Evolutionary conservation across 768 basidiomycete species (phyloP).

Genomic region (Floccularia luteovirens): DNA sequence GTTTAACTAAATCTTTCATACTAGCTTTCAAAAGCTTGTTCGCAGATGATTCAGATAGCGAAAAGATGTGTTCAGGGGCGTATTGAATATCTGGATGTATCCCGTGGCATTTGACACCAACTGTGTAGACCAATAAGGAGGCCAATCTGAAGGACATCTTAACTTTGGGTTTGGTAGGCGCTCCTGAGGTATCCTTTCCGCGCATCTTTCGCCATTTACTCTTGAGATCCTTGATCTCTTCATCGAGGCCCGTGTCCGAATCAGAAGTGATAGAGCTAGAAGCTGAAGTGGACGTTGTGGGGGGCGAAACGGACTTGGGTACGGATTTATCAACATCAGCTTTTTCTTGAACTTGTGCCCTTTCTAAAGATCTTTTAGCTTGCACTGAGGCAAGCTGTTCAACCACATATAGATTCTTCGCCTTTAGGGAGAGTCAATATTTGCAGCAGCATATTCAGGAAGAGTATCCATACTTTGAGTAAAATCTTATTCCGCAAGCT

Average conservation of each 20-base stretch:
- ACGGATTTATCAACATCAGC: conserved; percentile 13
- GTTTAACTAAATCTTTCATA: conserved; percentile 73
- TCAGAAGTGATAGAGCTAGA: conserved; percentile 16
- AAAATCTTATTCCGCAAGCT: conserved; percentile 72
- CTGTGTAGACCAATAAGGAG: conserved; percentile 82
- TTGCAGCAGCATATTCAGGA: neutral
- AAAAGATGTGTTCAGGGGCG: conserved; percentile 85
- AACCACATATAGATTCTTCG: conserved; percentile 62
- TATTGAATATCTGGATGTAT: conserved; percentile 84
- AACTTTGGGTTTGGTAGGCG: conserved; percentile 40
- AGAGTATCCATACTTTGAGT: no score
- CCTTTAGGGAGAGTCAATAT: conserved; percentile 23
- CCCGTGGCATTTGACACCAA: conserved; percentile 91
- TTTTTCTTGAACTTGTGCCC: conserved; percentile 11
- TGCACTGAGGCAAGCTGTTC: conserved; percentile 55
- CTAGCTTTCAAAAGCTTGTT: conserved; percentile 67
- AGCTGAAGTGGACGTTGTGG: conserved; percentile 13
- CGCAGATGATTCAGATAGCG: conserved; percentile 78
- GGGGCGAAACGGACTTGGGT: no score
- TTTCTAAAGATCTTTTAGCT: conserved; percentile 19
- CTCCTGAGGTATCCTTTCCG: conserved; percentile 6
- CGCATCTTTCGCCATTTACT: conserved; percentile 17
- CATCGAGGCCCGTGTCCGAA: conserved; percentile 13
- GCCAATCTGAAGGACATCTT: conserved; percentile 74
- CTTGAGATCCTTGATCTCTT: conserved; percentile 14